Conservation (phyloP, 2,329 filamentous ascomycete species). For the Cryphonectria japonica region DNA sequence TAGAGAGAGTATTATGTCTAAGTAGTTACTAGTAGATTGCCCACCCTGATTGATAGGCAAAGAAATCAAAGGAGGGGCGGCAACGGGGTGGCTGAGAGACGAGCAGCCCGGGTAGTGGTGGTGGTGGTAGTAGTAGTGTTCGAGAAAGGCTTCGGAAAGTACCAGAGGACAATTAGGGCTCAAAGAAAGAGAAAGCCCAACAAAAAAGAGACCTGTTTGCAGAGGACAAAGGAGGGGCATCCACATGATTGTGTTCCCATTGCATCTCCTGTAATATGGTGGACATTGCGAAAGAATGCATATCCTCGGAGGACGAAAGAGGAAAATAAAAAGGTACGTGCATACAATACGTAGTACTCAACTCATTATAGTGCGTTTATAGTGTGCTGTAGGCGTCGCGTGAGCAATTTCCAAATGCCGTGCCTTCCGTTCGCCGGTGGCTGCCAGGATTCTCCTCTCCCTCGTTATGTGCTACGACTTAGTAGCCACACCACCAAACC, state of each 20-base stretch:
- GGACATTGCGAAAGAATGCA: background rate
- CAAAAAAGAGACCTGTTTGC: no score
- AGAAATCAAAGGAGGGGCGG: background rate
- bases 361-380: background rate
- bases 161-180: no score
- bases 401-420: conserved; percentile 6
- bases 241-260: background rate
- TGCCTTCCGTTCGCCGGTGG: background rate
- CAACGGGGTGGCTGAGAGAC: background rate
- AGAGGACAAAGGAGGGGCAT: background rate
- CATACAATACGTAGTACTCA: background rate
- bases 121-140: background rate
- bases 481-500: background rate
- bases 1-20: no score
- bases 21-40: background rate
- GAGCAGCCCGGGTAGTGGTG: background rate
- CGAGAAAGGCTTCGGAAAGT: background rate
- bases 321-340: background rate
- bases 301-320: background rate
- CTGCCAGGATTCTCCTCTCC: background rate
- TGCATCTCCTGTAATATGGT: background rate
- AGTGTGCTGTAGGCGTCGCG: conserved; percentile 1
- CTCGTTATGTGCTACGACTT: background rate
- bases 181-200: no score
- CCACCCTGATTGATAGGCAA: background rate